Base-by-base conservation (phyloP, 164 flowering plant species). In the Sedum album region DNA sequence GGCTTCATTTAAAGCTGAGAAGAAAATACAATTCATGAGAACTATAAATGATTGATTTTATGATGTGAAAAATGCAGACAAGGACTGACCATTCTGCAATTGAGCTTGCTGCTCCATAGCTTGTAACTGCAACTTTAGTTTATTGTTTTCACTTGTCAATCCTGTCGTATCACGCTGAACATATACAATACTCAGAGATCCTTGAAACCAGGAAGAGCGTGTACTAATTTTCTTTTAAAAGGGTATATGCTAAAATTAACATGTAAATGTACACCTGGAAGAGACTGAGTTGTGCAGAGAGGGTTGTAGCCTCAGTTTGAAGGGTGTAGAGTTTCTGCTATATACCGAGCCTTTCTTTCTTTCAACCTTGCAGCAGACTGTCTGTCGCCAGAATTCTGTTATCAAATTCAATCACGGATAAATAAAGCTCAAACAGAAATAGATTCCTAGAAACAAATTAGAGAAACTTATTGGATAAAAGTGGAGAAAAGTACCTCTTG, bases 1-100 rank as follows among this genome's bases (percentile, higher is more conserved):
- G 62, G 86, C 85, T 42, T 83, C 85, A 70, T 85, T 85, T 33
- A 83, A 75, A 61, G 83, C 86, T 85, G 86, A 13, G 53, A n/a
- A 23, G 26, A 51, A 21, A 26, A 51, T 35, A 35, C 7, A 3
- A 15, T n/a, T 51, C 10, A 11, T 41, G 46, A 41, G 46, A 26
- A 10, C 11, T 31, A 57, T 30, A 18, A 7, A 49, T 18, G 55
- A n/a, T 18, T 2, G 1, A 2, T 18, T 18, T 18, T n/a, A 10
- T 44, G 20, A 2, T 4, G 7, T 3, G 21, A 49, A 5, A 1
- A 6, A 48, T 11, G 20, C 23, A 6, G 65, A 31, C 30, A 25
- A 5, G 49, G 1, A 21, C 41, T 69, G 68, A 82, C 85, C 81
- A 76, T 82, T 79, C 25, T 78, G 80, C 31, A 79, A 67, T 33